Conservation (phyloP, 2,329 filamentous ascomycete species). For the Phialocephala subalpina region DNA sequence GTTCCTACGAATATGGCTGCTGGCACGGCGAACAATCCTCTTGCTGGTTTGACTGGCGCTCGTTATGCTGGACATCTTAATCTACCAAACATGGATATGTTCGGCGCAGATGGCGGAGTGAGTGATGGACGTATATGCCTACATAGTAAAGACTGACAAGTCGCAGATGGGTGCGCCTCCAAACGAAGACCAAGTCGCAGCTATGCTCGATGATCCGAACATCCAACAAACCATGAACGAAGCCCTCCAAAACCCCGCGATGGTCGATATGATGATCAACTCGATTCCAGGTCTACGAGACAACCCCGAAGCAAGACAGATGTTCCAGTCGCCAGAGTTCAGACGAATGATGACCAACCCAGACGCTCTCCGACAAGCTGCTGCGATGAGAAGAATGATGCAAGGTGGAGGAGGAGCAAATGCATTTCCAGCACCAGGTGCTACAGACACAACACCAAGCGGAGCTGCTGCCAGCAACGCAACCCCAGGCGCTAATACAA, state of each 20-base stretch:
- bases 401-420: conserved; percentile 54
- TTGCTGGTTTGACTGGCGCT: conserved; percentile 90
- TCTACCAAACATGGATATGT: conserved; percentile 85
- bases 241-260: conserved; percentile 91
- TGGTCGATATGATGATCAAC: conserved; percentile 94
- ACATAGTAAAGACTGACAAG: conserved; percentile 33
- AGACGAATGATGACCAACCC: conserved; percentile 94
- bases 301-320: conserved; percentile 77
- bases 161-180: conserved; percentile 87
- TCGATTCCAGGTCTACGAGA: conserved; percentile 84
- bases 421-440: conserved; percentile 88
- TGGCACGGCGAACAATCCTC: conserved; percentile 84
- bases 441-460: conserved; percentile 81
- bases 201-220: conserved; percentile 88
- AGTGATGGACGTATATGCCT: conserved; percentile 53
- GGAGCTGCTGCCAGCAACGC: conserved; percentile 43
- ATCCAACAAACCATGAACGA: conserved; percentile 91
- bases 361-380: conserved; percentile 80
- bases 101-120: conserved; percentile 94
- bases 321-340: conserved; percentile 89
- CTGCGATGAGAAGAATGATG: conserved; percentile 81
- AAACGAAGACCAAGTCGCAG: conserved; percentile 80
- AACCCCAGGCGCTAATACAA: conserved; percentile 35
- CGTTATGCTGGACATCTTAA: conserved; percentile 92
- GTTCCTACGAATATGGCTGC: conserved; percentile 82